Evolutionary conservation across 2,329 filamentous ascomycete species (phyloP), one percentile per base, ranked within the genome.

Genomic region (Emydomyces testavorans): DNA sequence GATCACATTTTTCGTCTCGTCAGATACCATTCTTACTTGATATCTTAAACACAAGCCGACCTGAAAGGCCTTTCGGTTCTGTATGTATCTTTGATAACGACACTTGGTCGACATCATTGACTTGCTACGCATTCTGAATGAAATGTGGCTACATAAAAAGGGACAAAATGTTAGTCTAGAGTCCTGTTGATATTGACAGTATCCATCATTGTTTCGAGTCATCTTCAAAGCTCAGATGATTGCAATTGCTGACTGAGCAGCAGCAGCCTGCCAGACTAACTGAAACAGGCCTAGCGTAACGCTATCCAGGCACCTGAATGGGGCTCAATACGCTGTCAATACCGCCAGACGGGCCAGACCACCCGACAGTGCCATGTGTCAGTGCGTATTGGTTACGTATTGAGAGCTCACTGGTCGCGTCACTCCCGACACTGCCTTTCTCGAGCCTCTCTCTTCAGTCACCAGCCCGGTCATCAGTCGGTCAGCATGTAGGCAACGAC

Each of bases 291-390:
- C 11, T 45, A 45, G 42, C 23, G 42, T 13, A 26, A 10, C 11
- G 11, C 5, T 18, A 44, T 32, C 31, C 39, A 41, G 39, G 39
- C 39, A 41, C 40, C 28, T 7, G 11, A 24, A 13, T 15, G 6
- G 34, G 42, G 24, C 24, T 45, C 32, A 37, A 45, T 45, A 45
- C 42, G 31, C 4, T 6, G 11, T 20, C 20, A 29, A 36, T 45
- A 45, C 42, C 4, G 32, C 31, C 4, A 18, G 20, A 5, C 32
- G 11, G 6, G 18, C 31, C 31, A 37, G n/a, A n/a, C 32, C 42
- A 26, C 21, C 13, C 26, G 32, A 37, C 32, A 13, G 7, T 37
- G 42, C 42, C 42, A 45, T 36, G 42, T 36, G 42, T 45, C 42
- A 37, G 21, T 20, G 23, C 32, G 42, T 45, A 45, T 31, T 10